phyloP scores from a whole-genome alignment of 139 green algal genomes.

The Astrephomene gubernaculifera region DNA sequence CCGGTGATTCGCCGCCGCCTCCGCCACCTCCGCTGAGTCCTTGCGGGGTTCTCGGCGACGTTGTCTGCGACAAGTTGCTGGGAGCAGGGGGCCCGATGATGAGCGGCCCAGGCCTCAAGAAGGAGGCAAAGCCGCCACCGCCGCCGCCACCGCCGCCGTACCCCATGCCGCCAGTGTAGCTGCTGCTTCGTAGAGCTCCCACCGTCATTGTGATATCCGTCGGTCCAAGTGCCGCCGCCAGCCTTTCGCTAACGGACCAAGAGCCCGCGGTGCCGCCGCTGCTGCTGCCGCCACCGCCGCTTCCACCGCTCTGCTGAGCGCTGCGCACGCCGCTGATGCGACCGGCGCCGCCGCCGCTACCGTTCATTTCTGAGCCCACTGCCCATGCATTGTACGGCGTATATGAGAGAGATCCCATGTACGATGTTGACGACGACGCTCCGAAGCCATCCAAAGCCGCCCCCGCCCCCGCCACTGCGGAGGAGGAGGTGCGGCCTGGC shows the following conservation, averaged over 20 bases:
- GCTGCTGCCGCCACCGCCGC: not conserved
- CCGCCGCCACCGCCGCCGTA: not conserved
- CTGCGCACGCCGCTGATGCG: not conserved
- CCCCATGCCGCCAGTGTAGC: too few species aligned
- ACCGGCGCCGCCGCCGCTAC: not conserved
- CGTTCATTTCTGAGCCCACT: not conserved
- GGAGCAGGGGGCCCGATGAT: conserved; percentile 8
- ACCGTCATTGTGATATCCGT: too few species aligned
- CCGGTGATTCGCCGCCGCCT: too few species aligned
- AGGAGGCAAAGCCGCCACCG: too few species aligned
- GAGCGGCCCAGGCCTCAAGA: conserved; percentile 1
- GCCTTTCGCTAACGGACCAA: not conserved
- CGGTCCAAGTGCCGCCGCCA: not conserved
- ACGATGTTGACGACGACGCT: not conserved
- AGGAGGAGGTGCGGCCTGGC: not conserved
- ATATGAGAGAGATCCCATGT: not conserved
- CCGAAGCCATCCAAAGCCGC: not conserved
- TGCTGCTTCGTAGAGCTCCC: too few species aligned
- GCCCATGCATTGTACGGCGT: not conserved
- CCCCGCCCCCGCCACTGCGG: not conserved
- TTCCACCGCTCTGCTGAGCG: not conserved
- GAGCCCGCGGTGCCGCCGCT: not conserved
- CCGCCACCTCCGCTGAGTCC: too few species aligned
- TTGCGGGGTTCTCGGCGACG: too few species aligned
- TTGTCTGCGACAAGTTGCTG: not conserved